Base-by-base conservation (phyloP, 2,329 filamentous ascomycete species). In the Fusarium papillatum region DNA sequence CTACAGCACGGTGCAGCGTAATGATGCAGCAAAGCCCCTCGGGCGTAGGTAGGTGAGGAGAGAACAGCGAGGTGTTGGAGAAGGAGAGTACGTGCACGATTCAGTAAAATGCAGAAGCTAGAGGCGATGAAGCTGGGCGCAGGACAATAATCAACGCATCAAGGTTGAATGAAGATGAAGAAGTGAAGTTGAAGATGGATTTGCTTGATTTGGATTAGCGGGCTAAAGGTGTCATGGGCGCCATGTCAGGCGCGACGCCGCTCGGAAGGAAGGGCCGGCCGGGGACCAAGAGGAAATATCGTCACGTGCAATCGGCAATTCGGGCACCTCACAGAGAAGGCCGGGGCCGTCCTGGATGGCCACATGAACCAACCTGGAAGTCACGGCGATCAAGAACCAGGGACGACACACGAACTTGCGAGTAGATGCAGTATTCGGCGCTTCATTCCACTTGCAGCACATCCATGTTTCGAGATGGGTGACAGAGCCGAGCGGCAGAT, bases 161-260 rank as follows among this genome's bases (percentile, higher is more conserved):
- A 29, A 24, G 65, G n/a, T 69, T 55, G 62, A 46, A 26, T 53
- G 36, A 55, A 55, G 70, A 53, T 70, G 68, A 24, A 76, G 53
- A 46, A 43, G 68, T 74, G 69, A 76, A 57, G 71, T 67, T 61
- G 41, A 43, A 41, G 29, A 57, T 48, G 41, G 13, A 17, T 26
- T 64, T 50, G 41, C 71, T 66, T 66, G 43, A 66, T 75, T 65
- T 31, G 69, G 74, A 57, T 68, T 77, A 76, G 74, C 65, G 74
- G 60, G 39, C 16, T 19, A 39, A 63, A 55, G 53, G 59, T 71
- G 63, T 64, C 73, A 74, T 66, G 64, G 65, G 72, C 38, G 48
- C 67, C 26, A 34, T 53, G 36, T 71, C 59, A 57, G 50, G 61
- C 70, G 38, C 38, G 43, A 66, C 36, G 24, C 22, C 36, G 24